Conservation (phyloP, 495 filamentous ascomycete genomes). For the Xylaria castorea region DNA sequence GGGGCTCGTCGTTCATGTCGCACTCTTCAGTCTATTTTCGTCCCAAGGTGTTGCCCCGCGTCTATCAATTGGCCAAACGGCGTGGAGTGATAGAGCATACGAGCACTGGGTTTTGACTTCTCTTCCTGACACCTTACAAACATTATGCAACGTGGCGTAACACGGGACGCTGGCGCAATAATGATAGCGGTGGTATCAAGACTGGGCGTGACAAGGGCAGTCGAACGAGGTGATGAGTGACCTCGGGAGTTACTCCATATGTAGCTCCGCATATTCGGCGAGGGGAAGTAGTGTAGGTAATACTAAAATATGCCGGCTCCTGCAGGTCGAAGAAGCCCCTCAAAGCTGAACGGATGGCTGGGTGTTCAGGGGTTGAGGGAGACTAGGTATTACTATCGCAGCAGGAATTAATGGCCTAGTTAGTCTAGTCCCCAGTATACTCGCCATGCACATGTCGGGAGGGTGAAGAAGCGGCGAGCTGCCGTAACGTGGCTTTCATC, state of each 20-base stretch:
- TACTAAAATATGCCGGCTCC: constrained; percentile 26
- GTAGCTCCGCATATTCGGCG: constrained; percentile 18
- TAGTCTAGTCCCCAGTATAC: constrained; percentile 16
- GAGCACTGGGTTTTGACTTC: neutral
- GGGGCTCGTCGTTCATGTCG: constrained; percentile 3
- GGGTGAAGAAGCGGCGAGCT: constrained; percentile 15
- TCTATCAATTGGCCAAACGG: neutral
- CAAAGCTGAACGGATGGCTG: constrained; percentile 6
- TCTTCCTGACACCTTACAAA: constrained; percentile 19
- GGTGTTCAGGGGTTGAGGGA: constrained; percentile 8
- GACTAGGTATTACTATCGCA: neutral
- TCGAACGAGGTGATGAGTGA: constrained; percentile 11
- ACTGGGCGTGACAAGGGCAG: neutral
- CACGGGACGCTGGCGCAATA: neutral
- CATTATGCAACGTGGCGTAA: constrained; percentile 21
- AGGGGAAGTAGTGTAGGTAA: constrained; percentile 8
- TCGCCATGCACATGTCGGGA: constrained; percentile 27
- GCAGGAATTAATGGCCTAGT: neutral
- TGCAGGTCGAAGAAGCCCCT: constrained; percentile 17
- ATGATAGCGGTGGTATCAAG: neutral
- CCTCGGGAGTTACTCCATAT: constrained; percentile 16
- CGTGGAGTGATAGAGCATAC: constrained; percentile 6
- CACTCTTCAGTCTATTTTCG: constrained; percentile 24
- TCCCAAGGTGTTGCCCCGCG: constrained; percentile 3
- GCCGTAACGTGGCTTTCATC: constrained; percentile 21